Conservation (phyloP, 176 grass and related monocot genomes). For the Oryza rufipogon region DNA sequence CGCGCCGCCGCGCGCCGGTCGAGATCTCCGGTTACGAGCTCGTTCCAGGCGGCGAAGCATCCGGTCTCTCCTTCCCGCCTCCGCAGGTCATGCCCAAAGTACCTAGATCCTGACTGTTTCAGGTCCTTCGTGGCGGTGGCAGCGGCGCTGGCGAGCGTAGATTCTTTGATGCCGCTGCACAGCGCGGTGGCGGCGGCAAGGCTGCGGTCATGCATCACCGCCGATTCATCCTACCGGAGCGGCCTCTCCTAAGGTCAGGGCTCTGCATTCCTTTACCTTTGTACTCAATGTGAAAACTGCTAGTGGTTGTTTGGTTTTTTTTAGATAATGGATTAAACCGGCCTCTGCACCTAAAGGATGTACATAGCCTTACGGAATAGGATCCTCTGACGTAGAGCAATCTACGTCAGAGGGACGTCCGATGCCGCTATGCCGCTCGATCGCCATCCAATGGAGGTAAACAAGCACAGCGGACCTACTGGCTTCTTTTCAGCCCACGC, state of each 20-base stretch:
- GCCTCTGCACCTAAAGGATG: no score
- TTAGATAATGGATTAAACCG: no score
- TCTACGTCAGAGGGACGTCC: no score
- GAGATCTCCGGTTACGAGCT: conserved; percentile 9
- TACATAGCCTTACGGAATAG: no score
- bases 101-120: background rate
- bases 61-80: conserved; percentile 20
- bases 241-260: conserved; percentile 68
- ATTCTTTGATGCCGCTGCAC: conserved; percentile 76
- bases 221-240: conserved; percentile 72
- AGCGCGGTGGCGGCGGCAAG: conserved; percentile 63
- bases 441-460: no score
- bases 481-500: no score
- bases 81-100: conserved; percentile 46
- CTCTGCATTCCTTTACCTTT: no score
- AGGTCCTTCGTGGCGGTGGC: conserved; percentile 38
- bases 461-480: no score
- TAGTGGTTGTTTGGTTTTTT: background rate
- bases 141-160: conserved; percentile 40
- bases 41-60: background rate
- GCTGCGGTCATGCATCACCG: conserved; percentile 70
- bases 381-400: no score
- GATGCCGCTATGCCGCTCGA: no score
- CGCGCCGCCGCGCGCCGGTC: conserved; percentile 49
- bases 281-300: background rate